Percentiles rank a stretch among this genome's conserved stretches.
Evolutionary conservation across 345 rosid species (phyloP).

Genomic region (Dimocarpus longan): DNA sequence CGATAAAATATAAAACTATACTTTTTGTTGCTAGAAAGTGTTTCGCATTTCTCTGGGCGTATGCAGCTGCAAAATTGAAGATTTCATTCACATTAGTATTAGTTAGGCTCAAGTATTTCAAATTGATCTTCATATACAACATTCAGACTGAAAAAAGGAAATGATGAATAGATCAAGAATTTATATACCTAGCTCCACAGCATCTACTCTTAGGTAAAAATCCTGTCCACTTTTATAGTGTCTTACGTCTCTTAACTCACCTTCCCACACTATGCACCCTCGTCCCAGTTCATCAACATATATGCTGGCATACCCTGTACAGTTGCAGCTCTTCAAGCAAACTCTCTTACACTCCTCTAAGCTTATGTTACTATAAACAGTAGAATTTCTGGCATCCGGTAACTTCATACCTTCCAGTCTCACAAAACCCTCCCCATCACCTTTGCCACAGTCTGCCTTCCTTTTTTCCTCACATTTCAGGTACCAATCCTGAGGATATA

Average conservation of each 20-base stretch:
- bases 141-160: too few relatives aligned
- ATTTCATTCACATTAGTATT: too few relatives aligned
- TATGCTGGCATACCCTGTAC: not conserved
- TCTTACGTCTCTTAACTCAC: not conserved
- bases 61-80: too few relatives aligned
- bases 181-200: not conserved
- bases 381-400: not conserved
- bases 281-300: not conserved
- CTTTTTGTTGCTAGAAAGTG: too few relatives aligned
- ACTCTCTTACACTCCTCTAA: not conserved
- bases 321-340: constrained; percentile 5
- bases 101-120: too few relatives aligned
- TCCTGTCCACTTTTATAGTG: not conserved
- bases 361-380: not conserved
- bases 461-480: not conserved
- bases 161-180: too few relatives aligned
- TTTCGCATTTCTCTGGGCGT: too few relatives aligned
- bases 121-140: too few relatives aligned
- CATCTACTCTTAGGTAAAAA: constrained; percentile 10
- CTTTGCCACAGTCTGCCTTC: constrained; percentile 1
- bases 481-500: not conserved
- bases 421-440: too few relatives aligned
- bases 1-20: too few relatives aligned
- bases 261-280: not conserved
- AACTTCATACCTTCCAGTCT: not conserved